These are phyloP conservation scores for Stellera chamaejasme DNA, from an alignment of 345 rosid genomes.

Conservation along the genomic window DNA sequence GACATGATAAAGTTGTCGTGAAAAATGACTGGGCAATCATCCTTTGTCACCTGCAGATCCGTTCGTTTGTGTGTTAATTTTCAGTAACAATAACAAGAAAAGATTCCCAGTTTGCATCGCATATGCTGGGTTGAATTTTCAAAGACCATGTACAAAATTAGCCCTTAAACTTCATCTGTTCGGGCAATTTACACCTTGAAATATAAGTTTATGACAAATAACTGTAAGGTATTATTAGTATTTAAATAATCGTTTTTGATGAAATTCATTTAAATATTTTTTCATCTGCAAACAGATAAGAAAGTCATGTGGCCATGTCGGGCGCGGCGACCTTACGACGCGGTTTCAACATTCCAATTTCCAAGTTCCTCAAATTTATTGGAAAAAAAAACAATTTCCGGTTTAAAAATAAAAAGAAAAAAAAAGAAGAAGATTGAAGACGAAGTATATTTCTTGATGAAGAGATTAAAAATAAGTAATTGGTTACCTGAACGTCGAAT, in stretches of 20 bases:
- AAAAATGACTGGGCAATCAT: slow-evolving; percentile 89
- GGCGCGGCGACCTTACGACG: slow-evolving; percentile 24
- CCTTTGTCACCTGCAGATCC: slow-evolving; percentile 79
- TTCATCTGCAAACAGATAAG: neutral
- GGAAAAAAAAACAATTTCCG: neutral
- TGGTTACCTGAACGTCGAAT: slow-evolving; percentile 92
- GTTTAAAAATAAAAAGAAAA: neutral
- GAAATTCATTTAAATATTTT: neutral
- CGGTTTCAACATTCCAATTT: neutral
- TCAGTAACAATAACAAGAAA: neutral
- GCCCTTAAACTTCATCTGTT: too few relatives aligned
- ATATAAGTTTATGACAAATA: neutral
- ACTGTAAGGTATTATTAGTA: neutral
- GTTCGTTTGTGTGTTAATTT: slow-evolving; percentile 2
- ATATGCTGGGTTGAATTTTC: too few relatives aligned
- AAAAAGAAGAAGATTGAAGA: neutral
- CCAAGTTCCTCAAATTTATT: neutral
- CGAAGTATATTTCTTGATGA: neutral
- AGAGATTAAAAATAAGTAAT: neutral
- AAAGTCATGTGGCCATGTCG: slow-evolving; percentile 1
- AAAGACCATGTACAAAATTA: too few relatives aligned
- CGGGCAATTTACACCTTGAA: neutral
- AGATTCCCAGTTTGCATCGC: too few relatives aligned
- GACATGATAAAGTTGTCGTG: slow-evolving; percentile 79
- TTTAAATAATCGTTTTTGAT: neutral